Percentiles rank a stretch among this genome's conserved stretches.
These are phyloP conservation scores for Neurospora hispaniola DNA, from an alignment of 495 filamentous ascomycete genomes.

Conservation along the genomic window DNA sequence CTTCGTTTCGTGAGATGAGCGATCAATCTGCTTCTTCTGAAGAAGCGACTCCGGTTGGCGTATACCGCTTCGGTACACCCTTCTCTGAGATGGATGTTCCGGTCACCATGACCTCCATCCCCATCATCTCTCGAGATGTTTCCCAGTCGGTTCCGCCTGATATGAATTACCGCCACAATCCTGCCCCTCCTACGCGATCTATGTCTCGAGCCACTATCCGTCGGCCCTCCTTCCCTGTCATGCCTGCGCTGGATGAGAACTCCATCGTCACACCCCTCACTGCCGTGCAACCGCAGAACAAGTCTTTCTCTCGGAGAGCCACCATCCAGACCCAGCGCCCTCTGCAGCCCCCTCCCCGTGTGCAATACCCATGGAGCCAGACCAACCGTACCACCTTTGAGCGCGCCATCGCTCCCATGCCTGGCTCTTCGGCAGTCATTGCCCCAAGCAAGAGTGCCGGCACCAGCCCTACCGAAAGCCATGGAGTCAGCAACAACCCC, in stretches of 20 bases:
- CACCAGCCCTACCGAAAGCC: conserved; percentile 32
- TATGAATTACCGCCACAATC: conserved; percentile 58
- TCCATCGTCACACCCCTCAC: conserved; percentile 20
- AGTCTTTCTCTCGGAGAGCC: conserved; percentile 24
- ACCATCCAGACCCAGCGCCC: conserved; percentile 21
- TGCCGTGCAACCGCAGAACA: conserved; percentile 13
- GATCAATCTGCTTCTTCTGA: conserved; percentile 36
- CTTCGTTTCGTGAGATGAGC: conserved; percentile 43
- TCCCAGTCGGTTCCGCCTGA: conserved; percentile 90
- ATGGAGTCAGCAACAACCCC: conserved; percentile 8
- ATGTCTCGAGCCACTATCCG: conserved; percentile 46
- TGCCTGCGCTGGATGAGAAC: conserved; percentile 48
- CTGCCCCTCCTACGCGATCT: conserved; percentile 30
- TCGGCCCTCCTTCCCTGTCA: conserved; percentile 44
- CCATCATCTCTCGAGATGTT: conserved; percentile 56
- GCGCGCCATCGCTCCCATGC: conserved; percentile 23
- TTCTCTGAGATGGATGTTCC: conserved; percentile 88
- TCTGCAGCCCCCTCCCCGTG: conserved; percentile 36
- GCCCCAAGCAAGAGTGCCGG: conserved; percentile 5
- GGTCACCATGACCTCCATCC: conserved; percentile 58
- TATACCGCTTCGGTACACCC: conserved; percentile 69
- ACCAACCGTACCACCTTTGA: conserved; percentile 28
- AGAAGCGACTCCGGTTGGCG: conserved; percentile 37
- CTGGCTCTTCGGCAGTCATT: conserved; percentile 13
- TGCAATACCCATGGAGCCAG: conserved; percentile 38